These are phyloP conservation scores for Yamadazyma epiphylla DNA, from an alignment of 1,139 yeast species.

Conservation along the genomic window DNA sequence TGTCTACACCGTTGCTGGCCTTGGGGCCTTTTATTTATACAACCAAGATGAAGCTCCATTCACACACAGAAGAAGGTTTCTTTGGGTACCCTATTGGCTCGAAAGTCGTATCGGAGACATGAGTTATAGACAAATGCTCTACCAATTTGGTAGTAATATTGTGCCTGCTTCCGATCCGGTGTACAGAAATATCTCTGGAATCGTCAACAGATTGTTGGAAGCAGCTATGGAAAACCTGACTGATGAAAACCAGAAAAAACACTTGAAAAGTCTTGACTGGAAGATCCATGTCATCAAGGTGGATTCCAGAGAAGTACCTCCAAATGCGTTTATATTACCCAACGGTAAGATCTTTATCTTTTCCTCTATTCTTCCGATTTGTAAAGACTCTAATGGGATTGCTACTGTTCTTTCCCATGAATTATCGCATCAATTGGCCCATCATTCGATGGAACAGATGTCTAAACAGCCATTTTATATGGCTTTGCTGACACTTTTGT, in stretches of 20 bases:
- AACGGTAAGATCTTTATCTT: constrained; percentile 94
- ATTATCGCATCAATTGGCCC: constrained; percentile 87
- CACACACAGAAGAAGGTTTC: constrained; percentile 67
- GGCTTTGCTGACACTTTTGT: constrained; percentile 46
- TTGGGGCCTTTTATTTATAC: constrained; percentile 48
- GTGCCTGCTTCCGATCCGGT: constrained; percentile 54
- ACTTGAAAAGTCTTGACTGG: constrained; percentile 58
- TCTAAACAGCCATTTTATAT: constrained; percentile 62
- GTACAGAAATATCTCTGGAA: constrained; percentile 49
- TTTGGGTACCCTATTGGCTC: constrained; percentile 66
- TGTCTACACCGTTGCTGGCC: constrained; percentile 17
- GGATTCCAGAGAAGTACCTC: constrained; percentile 61
- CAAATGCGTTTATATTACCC: constrained; percentile 94
- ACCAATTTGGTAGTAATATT: constrained; percentile 41
- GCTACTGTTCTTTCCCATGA: constrained; percentile 95
- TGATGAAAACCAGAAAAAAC: constrained; percentile 23
- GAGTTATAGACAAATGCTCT: constrained; percentile 59
- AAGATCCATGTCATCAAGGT: constrained; percentile 70
- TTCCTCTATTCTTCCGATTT: constrained; percentile 72
- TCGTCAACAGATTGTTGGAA: constrained; percentile 64
- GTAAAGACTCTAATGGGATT: constrained; percentile 80
- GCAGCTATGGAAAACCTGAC: constrained; percentile 41
- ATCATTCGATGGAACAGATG: constrained; percentile 83
- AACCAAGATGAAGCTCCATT: constrained; percentile 82
- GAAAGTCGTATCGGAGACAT: constrained; percentile 68